phyloP scores from a whole-genome alignment of 108 stramenopile genomes.

The Skeletonema tropicum region DNA sequence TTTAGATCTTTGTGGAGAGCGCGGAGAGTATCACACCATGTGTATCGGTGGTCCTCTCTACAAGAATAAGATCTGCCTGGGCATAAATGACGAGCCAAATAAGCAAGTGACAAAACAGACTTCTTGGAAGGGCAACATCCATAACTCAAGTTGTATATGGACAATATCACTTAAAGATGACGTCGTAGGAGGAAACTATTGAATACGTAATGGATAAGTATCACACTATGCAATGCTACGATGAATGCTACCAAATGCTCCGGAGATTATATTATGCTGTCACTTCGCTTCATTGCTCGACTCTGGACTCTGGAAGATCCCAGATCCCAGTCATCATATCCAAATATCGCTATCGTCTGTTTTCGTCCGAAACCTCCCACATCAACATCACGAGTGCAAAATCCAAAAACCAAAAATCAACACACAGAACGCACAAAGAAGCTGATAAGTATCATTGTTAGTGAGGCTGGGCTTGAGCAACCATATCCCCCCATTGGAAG shows the following conservation, averaged over 20 bases:
- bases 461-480: neutral
- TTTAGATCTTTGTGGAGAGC: constrained; percentile 56
- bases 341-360: no score
- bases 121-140: constrained; percentile 29
- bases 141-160: constrained; percentile 24
- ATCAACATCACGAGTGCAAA: no score
- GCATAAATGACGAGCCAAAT: neutral
- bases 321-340: no score
- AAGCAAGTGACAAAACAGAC: constrained; percentile 4
- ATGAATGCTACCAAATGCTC: no score
- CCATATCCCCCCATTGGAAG: neutral
- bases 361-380: no score
- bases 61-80: constrained; percentile 9
- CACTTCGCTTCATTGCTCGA: no score
- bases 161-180: constrained; percentile 20
- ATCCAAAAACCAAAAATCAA: no score
- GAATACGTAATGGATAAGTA: neutral
- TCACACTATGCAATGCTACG: no score
- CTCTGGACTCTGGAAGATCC: no score
- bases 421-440: no score
- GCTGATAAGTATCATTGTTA: neutral
- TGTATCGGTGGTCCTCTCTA: constrained; percentile 50
- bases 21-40: constrained; percentile 66
- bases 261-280: no score
- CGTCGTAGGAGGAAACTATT: neutral